phyloP scores from a whole-genome alignment of 768 basidiomycete species.

The Tulasnella sp. region DNA sequence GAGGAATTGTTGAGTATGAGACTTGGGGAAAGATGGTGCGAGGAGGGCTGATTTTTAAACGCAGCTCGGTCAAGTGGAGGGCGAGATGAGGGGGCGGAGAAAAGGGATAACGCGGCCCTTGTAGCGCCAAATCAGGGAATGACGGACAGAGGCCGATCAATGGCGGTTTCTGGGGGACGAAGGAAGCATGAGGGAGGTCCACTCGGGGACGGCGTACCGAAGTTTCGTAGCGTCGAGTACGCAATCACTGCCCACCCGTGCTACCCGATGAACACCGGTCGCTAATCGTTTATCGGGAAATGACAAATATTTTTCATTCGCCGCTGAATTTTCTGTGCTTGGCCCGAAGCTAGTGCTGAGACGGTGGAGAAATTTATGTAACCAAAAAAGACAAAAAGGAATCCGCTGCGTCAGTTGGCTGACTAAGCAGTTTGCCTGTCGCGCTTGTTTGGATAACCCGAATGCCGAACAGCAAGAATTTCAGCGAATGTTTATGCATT shows the following conservation, averaged over 20 bases:
- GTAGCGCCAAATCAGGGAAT: not conserved
- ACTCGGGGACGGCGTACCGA: not conserved
- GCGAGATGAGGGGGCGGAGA: not conserved
- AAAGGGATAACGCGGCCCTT: not conserved
- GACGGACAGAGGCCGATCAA: not conserved
- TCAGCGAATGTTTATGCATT: not conserved
- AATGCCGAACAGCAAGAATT: not conserved
- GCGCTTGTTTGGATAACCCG: not conserved
- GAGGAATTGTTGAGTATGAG: not conserved
- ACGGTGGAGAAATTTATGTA: not conserved
- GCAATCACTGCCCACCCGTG: not conserved
- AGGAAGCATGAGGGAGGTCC: not conserved
- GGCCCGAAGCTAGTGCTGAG: not conserved
- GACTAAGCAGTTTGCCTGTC: not conserved
- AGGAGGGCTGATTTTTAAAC: not conserved
- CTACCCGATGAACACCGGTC: not conserved
- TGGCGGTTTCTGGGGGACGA: not conserved
- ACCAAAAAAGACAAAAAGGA: not conserved
- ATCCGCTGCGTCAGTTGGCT: not conserved
- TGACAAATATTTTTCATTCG: not conserved
- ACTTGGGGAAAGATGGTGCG: not conserved
- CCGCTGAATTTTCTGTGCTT: not conserved
- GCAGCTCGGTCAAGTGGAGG: not conserved
- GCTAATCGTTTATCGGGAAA: not conserved
- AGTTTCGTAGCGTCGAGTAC: not conserved